Evolutionary conservation across 192 early-diverging fungal genomes (phyloP), one percentile per base, ranked within the genome.

Genomic region (Phlyctochytrium planicorne): DNA sequence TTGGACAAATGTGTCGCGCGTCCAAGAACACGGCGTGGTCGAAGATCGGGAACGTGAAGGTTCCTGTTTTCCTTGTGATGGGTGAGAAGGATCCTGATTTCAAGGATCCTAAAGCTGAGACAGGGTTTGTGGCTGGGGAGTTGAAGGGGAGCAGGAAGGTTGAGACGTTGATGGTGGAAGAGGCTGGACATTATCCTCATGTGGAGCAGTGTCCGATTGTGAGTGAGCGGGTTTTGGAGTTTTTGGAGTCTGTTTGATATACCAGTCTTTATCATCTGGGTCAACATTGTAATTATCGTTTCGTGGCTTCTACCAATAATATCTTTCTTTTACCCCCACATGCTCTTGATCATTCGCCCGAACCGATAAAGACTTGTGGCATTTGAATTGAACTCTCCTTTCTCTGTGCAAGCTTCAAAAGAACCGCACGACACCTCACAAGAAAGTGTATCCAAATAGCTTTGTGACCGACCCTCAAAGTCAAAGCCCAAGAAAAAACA

Each of bases 81-180:
- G 68, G 73, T n/a, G 67, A 53, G 55, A 69, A 65, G 31, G 74
- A 76, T 52, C 71, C 74, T 0, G 71, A 73, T 57, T 76, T 76
- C 35, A 57, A 53, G 27, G 59, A 76, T 62, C 69, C 73, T 3
- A 20, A 23, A 12, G 68, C 25, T 10, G 73, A 75, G 34, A 24
- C 0, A 6, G 63, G 59, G 60, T 62, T 69, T 62, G 57, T 69
- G 14, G 57, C 68, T 14, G 10, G 10, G n/a, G 3, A 62, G 12
- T 47, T 20, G 34, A 37, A 24, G 30, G 24, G 10, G 30, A 61
- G 33, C 59, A 29, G 4, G 60, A 27, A 32, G 30, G 55, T 40
- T 35, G 37, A n/a, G 23, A 55, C 31, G 35, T n/a, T 23, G 23
- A 30, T 69, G 24, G 36, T 69, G 30, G 68, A 60, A 27, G 68